Evolutionary conservation across 192 early-diverging fungal species (phyloP), one percentile per base, ranked within the genome.

Genomic region (Phycomyces nitens): DNA sequence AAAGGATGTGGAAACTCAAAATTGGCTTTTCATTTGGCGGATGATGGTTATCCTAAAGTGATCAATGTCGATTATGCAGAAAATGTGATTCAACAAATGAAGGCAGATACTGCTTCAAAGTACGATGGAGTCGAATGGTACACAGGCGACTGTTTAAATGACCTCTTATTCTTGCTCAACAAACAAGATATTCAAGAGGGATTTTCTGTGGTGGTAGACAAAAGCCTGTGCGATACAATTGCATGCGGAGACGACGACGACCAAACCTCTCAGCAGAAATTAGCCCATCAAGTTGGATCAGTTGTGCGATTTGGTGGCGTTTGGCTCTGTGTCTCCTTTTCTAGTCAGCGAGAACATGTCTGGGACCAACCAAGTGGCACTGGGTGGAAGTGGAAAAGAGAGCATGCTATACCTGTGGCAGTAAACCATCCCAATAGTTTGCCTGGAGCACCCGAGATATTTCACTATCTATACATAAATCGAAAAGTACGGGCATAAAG

Each of bases 1-100:
- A 3, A 74, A 26, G 73, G 73, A 2, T 75, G 73, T 60, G 73
- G 73, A 5, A 75, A 74, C 42, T 75, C 73, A 15, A 16, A n/a
- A 5, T 51, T 75, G 15, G 42, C 73, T 0, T 74, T 75, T 54
- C 65, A 66, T 18, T 41, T 75, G 58, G 40, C 53, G 23, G 51
- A 66, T 22, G 34, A 47, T 20, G 73, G 71, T 6, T 59, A 52
- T 34, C 20, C 26, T 3, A 1, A 27, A 7, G 41, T 73, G 21
- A 34, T 57, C 5, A 75, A 62, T 56, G 54, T 75, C 0, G 73
- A 75, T 41, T 75, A 68, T 56, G 49, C 69, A 20, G 51, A 72
- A 3, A 74, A 56, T 44, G 73, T 75, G 4, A 61, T 75, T 22
- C 55, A 56, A 5, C 34, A 56, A 23, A 75, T 75, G 73, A 42